Evolutionary conservation across 352 stramenopile genomes (phyloP), one percentile per base, ranked within the genome.

Genomic region (Globisporangium viniferum): DNA sequence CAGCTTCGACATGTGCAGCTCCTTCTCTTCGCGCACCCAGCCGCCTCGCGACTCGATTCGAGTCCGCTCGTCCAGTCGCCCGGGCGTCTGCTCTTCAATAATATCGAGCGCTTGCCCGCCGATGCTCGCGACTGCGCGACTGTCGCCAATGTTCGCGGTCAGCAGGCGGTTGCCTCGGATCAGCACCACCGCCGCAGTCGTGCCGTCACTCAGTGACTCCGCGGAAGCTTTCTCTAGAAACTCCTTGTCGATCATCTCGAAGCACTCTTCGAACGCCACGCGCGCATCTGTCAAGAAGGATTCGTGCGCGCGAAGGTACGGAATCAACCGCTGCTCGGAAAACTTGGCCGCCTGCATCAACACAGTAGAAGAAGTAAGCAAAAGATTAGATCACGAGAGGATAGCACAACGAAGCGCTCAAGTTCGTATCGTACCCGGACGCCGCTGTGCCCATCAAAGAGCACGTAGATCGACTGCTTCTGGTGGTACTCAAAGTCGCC

Each of bases 71-170:
- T 95, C 84, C 58, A 68, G 56, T 35, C 89, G 77, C 5, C 88
- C 86, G 4, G 90, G 90, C 12, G 82, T 95, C 65, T 97, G 91
- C 67, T 96, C 88, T 71, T 92, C 79, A 54, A 95, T 96, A 59
- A 97, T 89, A 66, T 94, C 88, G 44, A 96, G 68, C 36, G 91
- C 89, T 27, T 90, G 64, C 2, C 89, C 90, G 51, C 80, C 75
- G 33, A 95, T 85, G 53, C 85, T 94, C 20, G 94, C 86, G 53
- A 97, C 90, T 2, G 89, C 89, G 27, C 89, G 84, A 65, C 88
- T 88, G 71, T 97, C 91, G n/a, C 91, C 91, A 61, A 91, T 80
- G 67, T 97, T 97, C 15, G 90, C 89, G 15, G 87, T 95, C 33
- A 94, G 76, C 24, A 96, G 72, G 22, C 86, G 81, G 59, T 92